phyloP scores from a whole-genome alignment of 768 basidiomycete genomes.

The Kwoniella dendrophila region DNA sequence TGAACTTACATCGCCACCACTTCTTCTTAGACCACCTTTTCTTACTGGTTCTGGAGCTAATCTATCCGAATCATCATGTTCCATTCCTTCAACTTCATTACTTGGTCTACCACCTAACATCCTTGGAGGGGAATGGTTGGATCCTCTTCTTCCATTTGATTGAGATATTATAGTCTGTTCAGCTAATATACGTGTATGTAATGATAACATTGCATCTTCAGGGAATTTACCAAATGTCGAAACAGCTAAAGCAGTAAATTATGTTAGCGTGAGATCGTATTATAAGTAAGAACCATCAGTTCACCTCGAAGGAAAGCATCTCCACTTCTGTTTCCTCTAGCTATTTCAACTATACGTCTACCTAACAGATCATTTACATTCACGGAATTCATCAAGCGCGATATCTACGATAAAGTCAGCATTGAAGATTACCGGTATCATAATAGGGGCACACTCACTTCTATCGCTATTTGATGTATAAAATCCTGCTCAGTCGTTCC shows the following conservation, averaged over 20 bases:
- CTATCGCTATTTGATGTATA: constrained; percentile 54
- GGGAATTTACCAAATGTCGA: constrained; percentile 84
- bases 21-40: constrained; percentile 74
- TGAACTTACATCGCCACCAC: constrained; percentile 59
- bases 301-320: constrained; percentile 68
- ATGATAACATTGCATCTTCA: constrained; percentile 72
- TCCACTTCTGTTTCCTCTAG: constrained; percentile 67
- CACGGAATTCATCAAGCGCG: constrained; percentile 73
- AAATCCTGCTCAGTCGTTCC: constrained; percentile 39
- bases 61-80: constrained; percentile 76
- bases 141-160: constrained; percentile 34
- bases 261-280: background rate
- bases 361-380: constrained; percentile 85
- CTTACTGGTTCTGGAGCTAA: constrained; percentile 77
- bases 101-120: constrained; percentile 39
- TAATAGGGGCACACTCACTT: constrained; percentile 36
- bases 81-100: constrained; percentile 67
- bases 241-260: constrained; percentile 62
- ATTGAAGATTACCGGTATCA: background rate
- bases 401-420: constrained; percentile 61
- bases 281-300: constrained; percentile 24
- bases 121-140: constrained; percentile 44
- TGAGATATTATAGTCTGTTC: constrained; percentile 66
- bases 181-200: constrained; percentile 76
- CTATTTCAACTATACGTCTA: constrained; percentile 75